Evolutionary conservation across 768 basidiomycete genomes (phyloP), one percentile per base, ranked within the genome.

Genomic region (Boletus bicolor): DNA sequence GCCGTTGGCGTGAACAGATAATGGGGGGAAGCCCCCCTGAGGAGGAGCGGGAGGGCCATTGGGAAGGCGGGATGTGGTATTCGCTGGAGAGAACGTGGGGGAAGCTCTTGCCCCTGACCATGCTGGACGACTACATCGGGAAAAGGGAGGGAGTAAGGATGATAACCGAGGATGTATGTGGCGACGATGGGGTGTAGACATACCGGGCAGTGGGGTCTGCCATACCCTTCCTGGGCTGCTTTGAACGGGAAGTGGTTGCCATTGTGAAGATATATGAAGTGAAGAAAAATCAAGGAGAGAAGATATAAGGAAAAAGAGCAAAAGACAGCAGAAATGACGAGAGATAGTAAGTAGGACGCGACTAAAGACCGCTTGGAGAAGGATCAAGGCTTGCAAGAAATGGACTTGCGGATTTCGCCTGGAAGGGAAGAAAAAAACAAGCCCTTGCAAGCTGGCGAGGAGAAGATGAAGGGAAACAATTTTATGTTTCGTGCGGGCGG

Each of bases 91-190:
- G 72, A 84, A 89, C 3, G 86, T 86, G 17, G 87, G 84, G 49
- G 88, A 87, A 53, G 84, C 77, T 54, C 88, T 83, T 51, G 85
- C 72, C 51, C 81, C 82, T 62, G 81, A 72, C 89, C 89, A 91
- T 30, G 88, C 86, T 59, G 73, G 61, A 55, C 76, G 74, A 58
- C 75, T 80, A 59, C 62, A 56, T 54, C 51, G 54, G 55, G 39
- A 42, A 55, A 54, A 50, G 47, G 46, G 47, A 42, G n/a, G 21
- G 47, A 8, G 49, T 55, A 44, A 51, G 53, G 41, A 46, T 50
- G 58, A 63, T 55, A 48, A 49, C 30, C 10, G 54, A 39, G 43
- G 53, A 55, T 32, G 58, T 50, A 56, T 53, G 61, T 56, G 53
- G 62, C 50, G 49, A 54, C 58, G 46, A 51, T 36, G 45, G 53